These are phyloP conservation scores for Agrocybe praecox DNA, from an alignment of 768 basidiomycete genomes.

Conservation along the genomic window DNA sequence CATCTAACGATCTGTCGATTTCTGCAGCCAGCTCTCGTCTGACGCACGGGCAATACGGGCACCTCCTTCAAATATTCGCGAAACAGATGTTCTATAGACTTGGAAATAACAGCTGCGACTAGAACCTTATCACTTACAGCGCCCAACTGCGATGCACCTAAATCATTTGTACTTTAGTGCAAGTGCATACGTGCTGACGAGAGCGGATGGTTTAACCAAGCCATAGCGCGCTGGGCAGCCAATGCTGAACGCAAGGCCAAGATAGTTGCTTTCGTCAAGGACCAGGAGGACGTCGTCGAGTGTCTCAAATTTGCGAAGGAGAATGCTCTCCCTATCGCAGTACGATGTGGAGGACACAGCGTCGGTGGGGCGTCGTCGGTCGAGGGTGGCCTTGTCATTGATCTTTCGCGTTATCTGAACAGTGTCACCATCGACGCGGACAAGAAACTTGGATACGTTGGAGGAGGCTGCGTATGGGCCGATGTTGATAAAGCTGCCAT, in stretches of 20 bases:
- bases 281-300: conserved; percentile 37
- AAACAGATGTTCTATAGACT: no score
- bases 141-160: no score
- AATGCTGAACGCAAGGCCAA: conserved; percentile 41
- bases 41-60: no score
- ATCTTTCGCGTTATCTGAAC: conserved; percentile 45
- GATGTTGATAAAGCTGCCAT: conserved; percentile 46
- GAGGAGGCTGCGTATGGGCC: conserved; percentile 49
- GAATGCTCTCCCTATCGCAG: conserved; percentile 39
- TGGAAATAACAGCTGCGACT: no score
- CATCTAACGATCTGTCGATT: no score
- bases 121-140: no score
- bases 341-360: conserved; percentile 53
- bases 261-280: conserved; percentile 46
- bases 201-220: no score
- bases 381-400: conserved; percentile 51
- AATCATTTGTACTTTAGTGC: no score
- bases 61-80: no score
- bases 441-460: conserved; percentile 41
- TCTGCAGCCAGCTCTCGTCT: no score
- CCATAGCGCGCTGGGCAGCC: conserved; percentile 46
- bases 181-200: no score
- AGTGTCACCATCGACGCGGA: conserved; percentile 38
- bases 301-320: conserved; percentile 38
- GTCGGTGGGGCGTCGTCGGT: conserved; percentile 43